phyloP scores from a whole-genome alignment of 2,329 filamentous ascomycete species.

The Septoria linicola region DNA sequence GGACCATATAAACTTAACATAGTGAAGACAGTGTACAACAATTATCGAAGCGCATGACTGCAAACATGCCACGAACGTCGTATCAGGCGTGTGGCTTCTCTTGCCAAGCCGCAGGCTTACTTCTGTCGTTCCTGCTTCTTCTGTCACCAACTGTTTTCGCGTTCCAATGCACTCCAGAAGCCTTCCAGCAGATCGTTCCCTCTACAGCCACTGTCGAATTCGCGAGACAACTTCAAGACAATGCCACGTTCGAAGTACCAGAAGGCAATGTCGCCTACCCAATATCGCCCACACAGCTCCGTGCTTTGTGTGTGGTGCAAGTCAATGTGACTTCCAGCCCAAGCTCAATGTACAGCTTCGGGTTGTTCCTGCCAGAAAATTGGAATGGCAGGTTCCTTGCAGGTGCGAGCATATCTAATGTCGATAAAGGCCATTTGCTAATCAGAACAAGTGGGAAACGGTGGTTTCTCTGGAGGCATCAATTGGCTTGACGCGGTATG shows the following conservation, averaged over 20 bases:
- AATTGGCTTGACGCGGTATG: conserved; percentile 50
- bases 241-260: conserved; percentile 43
- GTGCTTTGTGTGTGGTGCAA: conserved; percentile 35
- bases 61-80: no score
- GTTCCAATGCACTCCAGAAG: conserved; percentile 37
- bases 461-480: conserved; percentile 49
- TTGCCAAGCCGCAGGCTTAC: no score
- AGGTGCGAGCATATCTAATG: conserved; percentile 4
- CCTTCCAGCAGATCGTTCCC: conserved; percentile 39
- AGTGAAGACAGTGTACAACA: no score
- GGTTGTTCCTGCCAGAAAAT: conserved; percentile 35
- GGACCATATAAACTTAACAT: not conserved
- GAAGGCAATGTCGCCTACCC: conserved; percentile 43
- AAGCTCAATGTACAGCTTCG: conserved; percentile 34
- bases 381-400: conserved; percentile 40
- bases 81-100: no score
- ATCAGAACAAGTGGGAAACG: conserved; percentile 41
- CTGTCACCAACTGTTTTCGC: conserved; percentile 6
- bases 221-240: conserved; percentile 35
- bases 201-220: conserved; percentile 40
- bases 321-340: conserved; percentile 34
- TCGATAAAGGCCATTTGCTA: not conserved
- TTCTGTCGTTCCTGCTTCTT: not conserved
- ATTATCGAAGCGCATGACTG: no score
- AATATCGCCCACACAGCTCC: conserved; percentile 38